phyloP scores from a whole-genome alignment of 306 rosid species.

The Elaeagnus macrophylla region DNA sequence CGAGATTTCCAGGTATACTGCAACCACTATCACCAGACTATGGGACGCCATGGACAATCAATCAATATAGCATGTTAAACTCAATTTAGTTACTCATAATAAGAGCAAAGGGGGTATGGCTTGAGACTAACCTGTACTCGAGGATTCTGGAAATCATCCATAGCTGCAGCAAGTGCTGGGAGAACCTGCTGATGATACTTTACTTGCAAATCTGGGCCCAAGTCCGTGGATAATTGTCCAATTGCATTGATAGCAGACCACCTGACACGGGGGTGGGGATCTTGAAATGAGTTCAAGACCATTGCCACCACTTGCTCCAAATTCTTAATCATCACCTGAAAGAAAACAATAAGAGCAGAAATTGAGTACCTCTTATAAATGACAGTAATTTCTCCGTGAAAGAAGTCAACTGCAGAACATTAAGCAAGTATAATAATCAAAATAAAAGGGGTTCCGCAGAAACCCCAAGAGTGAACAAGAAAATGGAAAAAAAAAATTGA shows the following conservation, averaged over 20 bases:
- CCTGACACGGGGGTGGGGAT: slow-evolving; percentile 96
- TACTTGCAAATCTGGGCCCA: slow-evolving; percentile 95
- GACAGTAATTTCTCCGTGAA: neutral
- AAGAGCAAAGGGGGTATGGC: slow-evolving; percentile 1
- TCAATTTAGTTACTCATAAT: neutral
- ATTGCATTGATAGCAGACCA: slow-evolving; percentile 99
- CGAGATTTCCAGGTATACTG: neutral
- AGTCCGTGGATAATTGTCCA: slow-evolving; percentile 90
- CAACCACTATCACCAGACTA: neutral
- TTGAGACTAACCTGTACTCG: slow-evolving; percentile 71
- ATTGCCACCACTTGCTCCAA: slow-evolving; percentile 97
- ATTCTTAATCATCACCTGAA: slow-evolving; percentile 81
- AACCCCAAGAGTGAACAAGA: neutral
- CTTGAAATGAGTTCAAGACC: slow-evolving; percentile 87
- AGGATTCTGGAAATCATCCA: slow-evolving; percentile 97
- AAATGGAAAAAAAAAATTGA: neutral
- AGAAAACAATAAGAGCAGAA: neutral
- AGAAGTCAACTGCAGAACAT: neutral
- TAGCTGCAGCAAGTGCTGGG: slow-evolving; percentile 81
- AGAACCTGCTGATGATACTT: slow-evolving; percentile 76
- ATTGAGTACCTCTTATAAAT: neutral
- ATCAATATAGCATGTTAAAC: neutral
- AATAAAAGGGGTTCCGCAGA: neutral
- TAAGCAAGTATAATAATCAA: neutral
- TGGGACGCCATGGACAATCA: neutral